phyloP scores from a whole-genome alignment of 192 early-diverging fungal genomes.

The Gryganskiella cystojenkinii region DNA sequence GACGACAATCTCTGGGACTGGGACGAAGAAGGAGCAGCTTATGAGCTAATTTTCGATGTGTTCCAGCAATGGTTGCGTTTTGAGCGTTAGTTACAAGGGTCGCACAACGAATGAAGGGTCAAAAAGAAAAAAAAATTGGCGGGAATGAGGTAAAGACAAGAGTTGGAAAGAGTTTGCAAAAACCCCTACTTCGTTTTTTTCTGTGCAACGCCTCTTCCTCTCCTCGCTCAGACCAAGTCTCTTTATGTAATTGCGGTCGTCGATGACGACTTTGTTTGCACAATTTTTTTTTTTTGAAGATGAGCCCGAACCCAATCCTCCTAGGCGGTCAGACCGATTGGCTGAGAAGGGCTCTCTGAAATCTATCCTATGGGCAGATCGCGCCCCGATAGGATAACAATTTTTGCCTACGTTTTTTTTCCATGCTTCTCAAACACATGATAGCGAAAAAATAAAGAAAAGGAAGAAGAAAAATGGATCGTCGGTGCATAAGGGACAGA shows the following conservation, averaged over 20 bases:
- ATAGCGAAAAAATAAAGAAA: too few species aligned
- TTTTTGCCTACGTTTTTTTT: too few species aligned
- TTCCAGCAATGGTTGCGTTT: neutral
- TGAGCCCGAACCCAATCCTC: too few species aligned
- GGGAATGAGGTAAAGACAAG: too few species aligned
- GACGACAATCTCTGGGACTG: slow-evolving; percentile 16
- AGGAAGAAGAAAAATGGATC: neutral
- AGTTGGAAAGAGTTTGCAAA: neutral
- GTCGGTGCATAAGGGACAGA: too few species aligned
- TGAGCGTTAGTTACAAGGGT: neutral
- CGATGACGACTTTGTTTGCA: too few species aligned
- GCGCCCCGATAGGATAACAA: neutral
- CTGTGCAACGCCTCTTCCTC: neutral
- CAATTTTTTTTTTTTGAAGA: too few species aligned
- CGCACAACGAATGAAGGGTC: neutral
- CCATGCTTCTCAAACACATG: too few species aligned
- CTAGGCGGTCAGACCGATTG: neutral
- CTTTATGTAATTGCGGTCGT: neutral
- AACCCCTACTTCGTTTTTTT: neutral
- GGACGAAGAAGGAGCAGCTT: slow-evolving; percentile 17
- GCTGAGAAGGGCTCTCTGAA: neutral
- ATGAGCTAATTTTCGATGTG: slow-evolving; percentile 3
- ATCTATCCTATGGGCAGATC: too few species aligned
- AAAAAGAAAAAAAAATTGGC: too few species aligned
- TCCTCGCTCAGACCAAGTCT: too few species aligned